A percentile compares a stretch with the other conserved stretches of the same genome.
Evolutionary conservation across 1,284 basidiomycete species (phyloP).

Genomic region (Ceratobasidium sp.): DNA sequence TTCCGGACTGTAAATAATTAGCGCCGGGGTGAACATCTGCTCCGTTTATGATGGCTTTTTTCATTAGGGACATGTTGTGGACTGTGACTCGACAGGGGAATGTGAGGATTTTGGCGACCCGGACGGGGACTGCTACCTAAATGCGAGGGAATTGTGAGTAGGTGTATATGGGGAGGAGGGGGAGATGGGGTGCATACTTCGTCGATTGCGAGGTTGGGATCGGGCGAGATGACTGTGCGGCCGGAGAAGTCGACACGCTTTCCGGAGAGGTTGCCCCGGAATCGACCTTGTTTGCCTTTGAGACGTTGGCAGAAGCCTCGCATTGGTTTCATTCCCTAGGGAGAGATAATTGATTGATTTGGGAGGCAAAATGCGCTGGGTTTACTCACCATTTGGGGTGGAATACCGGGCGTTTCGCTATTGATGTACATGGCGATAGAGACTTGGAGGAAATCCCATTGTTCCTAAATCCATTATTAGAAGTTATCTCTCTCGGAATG

Average conservation of each 20-base stretch:
- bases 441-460: constrained; percentile 97
- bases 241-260: constrained; percentile 99
- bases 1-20: constrained; percentile 84
- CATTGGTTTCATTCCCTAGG: constrained; percentile 86
- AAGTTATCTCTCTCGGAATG: constrained; percentile 71
- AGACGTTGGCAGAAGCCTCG: constrained; percentile 98
- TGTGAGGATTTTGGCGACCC: constrained; percentile 96
- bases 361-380: neutral
- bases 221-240: constrained; percentile 98
- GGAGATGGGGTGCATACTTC: constrained; percentile 91
- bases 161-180: neutral
- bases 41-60: constrained; percentile 88
- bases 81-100: constrained; percentile 96
- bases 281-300: constrained; percentile 98
- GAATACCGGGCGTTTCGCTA: constrained; percentile 98
- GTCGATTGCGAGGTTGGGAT: constrained; percentile 96
- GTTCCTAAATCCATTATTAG: constrained; percentile 97
- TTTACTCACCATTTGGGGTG: constrained; percentile 72
- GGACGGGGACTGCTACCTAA: constrained; percentile 92
- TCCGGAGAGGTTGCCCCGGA: constrained; percentile 99
- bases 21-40: constrained; percentile 95
- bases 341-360: neutral
- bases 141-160: neutral
- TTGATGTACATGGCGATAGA: constrained; percentile 99
- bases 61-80: constrained; percentile 89